Conservation (phyloP, 495 filamentous ascomycete species). For the Xylaria grammica region DNA sequence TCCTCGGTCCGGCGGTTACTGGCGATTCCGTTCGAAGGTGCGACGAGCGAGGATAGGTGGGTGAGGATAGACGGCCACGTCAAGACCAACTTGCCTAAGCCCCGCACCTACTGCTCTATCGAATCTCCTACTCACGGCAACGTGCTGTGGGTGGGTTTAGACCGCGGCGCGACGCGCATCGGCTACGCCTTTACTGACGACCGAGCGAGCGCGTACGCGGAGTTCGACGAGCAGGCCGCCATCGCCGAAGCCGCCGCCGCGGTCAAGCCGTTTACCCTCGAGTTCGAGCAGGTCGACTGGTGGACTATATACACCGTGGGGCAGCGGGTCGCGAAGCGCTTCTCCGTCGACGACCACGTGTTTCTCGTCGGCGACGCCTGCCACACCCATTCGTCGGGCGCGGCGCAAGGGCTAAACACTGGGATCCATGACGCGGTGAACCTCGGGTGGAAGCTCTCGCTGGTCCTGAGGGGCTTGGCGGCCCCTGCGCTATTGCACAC, state of each 20-base stretch:
- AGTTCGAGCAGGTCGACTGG: conserved; percentile 47
- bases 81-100: conserved; percentile 52
- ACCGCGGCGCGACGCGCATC: conserved; percentile 43
- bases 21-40: conserved; percentile 48
- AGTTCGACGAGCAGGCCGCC: conserved; percentile 39
- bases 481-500: conserved; percentile 38
- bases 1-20: conserved; percentile 47
- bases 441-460: conserved; percentile 61
- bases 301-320: conserved; percentile 63
- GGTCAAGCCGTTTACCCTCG: conserved; percentile 47
- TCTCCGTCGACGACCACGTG: conserved; percentile 47
- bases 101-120: conserved; percentile 51
- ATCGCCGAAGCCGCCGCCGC: conserved; percentile 37
- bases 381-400: conserved; percentile 63
- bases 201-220: conserved; percentile 46
- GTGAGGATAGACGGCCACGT: conserved; percentile 52
- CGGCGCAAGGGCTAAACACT: conserved; percentile 66
- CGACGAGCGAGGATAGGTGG: conserved; percentile 48
- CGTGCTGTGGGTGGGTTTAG: conserved; percentile 35
- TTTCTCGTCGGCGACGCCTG: conserved; percentile 64
- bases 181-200: conserved; percentile 60
- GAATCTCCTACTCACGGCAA: conserved; percentile 48
- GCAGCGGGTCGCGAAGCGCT: conserved; percentile 55
- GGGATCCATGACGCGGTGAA: conserved; percentile 65
- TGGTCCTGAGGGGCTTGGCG: conserved; percentile 36